phyloP scores from a whole-genome alignment of 805 yeast species.

The Candida patagonica region DNA sequence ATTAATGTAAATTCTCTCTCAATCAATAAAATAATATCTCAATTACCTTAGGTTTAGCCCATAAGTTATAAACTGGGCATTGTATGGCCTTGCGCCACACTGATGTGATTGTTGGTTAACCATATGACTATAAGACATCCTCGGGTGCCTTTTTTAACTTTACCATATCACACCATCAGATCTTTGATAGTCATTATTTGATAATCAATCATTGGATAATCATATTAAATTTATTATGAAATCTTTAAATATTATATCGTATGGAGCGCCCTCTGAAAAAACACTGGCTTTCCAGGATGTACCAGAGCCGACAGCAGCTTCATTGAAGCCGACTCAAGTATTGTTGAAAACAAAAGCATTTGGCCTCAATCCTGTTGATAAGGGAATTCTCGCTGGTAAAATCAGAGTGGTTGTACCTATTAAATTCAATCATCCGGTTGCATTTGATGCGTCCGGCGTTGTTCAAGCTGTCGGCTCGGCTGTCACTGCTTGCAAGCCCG shows the following conservation, averaged over 20 bases:
- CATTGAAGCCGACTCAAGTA: conserved; percentile 6
- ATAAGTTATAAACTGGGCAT: too few species aligned
- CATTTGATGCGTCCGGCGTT: conserved; percentile 21
- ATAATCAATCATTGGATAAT: too few species aligned
- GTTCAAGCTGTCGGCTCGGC: conserved; percentile 19
- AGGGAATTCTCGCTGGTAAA: conserved; percentile 12
- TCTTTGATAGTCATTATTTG: too few species aligned
- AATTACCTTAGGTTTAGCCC: too few species aligned
- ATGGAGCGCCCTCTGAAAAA: background rate
- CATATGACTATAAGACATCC: too few species aligned
- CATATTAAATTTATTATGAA: too few species aligned
- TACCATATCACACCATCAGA: too few species aligned
- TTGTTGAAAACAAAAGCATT: conserved; percentile 16
- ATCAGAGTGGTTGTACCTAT: conserved; percentile 6
- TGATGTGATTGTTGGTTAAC: too few species aligned
- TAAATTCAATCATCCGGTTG: conserved; percentile 15
- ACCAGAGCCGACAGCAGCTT: background rate
- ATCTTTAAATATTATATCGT: background rate
- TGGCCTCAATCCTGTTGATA: conserved; percentile 22
- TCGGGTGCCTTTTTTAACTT: too few species aligned
- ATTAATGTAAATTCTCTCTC: too few species aligned
- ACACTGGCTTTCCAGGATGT: background rate
- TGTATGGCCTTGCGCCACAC: too few species aligned
- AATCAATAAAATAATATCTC: too few species aligned
- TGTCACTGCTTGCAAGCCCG: conserved; percentile 15